Evolutionary conservation across 352 stramenopile species (phyloP).

Genomic region (Globisporangium cylindrosporum): DNA sequence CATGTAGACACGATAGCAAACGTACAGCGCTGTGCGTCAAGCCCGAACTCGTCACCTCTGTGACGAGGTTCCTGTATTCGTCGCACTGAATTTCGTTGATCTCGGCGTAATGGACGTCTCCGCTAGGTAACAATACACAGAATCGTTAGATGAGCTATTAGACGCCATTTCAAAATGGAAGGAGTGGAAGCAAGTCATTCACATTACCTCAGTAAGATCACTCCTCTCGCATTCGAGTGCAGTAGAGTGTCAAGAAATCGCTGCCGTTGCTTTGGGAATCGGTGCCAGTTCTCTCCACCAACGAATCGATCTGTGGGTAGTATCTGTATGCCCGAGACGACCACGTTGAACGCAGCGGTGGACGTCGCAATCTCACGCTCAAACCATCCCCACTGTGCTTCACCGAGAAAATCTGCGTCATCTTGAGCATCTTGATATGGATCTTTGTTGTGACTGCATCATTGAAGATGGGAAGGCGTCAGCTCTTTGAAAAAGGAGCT

Average conservation of each 20-base stretch:
- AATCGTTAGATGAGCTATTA: background rate
- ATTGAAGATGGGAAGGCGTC: background rate
- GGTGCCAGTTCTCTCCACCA: slow-evolving; percentile 83
- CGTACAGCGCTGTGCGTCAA: slow-evolving; percentile 84
- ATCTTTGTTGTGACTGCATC: slow-evolving; percentile 71
- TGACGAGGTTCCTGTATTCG: slow-evolving; percentile 51
- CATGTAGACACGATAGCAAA: background rate
- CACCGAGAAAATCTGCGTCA: slow-evolving; percentile 71
- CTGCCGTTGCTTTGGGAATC: slow-evolving; percentile 78
- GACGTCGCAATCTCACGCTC: slow-evolving; percentile 75
- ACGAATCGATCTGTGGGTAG: slow-evolving; percentile 74
- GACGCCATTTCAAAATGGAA: background rate
- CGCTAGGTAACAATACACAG: slow-evolving; percentile 34
- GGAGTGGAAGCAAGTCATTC: background rate
- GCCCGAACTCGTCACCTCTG: slow-evolving; percentile 90
- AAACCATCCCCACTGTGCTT: slow-evolving; percentile 81
- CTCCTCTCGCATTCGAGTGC: slow-evolving; percentile 69
- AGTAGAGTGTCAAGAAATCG: slow-evolving; percentile 83
- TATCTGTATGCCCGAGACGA: slow-evolving; percentile 91
- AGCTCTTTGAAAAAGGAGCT: background rate
- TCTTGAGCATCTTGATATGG: slow-evolving; percentile 42
- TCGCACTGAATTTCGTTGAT: slow-evolving; percentile 90
- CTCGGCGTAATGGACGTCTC: slow-evolving; percentile 92
- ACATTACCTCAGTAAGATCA: slow-evolving; percentile 82
- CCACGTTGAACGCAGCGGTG: slow-evolving; percentile 88